phyloP scores from a whole-genome alignment of 2,329 filamentous ascomycete genomes.

The Phialophora chinensis region DNA sequence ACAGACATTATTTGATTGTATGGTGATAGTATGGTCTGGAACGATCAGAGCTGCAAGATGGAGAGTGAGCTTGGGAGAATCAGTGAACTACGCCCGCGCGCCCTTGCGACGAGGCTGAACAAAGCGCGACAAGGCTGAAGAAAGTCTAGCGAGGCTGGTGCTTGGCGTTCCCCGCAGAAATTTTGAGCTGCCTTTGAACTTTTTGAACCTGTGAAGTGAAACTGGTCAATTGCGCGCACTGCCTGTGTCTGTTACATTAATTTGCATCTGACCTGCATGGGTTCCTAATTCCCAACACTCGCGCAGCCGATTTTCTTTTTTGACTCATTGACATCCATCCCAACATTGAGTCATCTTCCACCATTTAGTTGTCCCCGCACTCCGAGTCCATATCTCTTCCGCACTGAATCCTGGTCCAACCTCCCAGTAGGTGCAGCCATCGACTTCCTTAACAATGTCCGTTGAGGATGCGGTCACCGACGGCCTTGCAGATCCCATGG shows the following conservation, averaged over 20 bases:
- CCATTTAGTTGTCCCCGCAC: slow-evolving; percentile 7
- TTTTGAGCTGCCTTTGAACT: slow-evolving; percentile 3
- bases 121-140: background rate
- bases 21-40: background rate
- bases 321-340: slow-evolving; percentile 3
- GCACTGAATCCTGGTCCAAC: background rate
- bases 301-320: background rate
- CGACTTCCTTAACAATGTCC: slow-evolving; percentile 31
- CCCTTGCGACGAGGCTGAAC: too few species aligned
- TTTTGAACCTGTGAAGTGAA: background rate
- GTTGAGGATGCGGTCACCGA: slow-evolving; percentile 36
- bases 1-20: background rate
- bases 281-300: background rate
- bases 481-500: slow-evolving; percentile 35
- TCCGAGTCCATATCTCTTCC: background rate
- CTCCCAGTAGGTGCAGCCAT: background rate
- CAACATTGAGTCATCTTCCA: background rate
- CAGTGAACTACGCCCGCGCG: background rate
- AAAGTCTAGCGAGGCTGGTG: background rate
- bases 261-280: background rate
- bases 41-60: background rate
- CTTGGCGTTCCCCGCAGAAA: slow-evolving; percentile 14
- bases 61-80: background rate
- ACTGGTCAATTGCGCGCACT: background rate
- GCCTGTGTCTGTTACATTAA: background rate